Evolutionary conservation across 2,329 filamentous ascomycete species (phyloP).

Genomic region (Exserohilum rostratum): DNA sequence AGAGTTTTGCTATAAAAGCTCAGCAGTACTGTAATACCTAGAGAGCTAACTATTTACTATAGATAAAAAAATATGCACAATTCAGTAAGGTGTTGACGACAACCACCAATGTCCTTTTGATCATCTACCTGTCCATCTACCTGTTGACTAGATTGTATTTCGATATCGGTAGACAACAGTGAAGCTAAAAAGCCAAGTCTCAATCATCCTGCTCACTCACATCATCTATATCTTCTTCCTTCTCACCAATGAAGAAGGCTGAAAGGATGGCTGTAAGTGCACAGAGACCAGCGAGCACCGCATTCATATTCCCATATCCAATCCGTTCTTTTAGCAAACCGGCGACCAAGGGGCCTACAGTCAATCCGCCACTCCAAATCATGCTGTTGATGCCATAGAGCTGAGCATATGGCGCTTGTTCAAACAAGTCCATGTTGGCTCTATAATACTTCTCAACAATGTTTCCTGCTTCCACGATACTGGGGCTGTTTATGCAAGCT

Average conservation of each 20-base stretch:
- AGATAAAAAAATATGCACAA: too few species aligned
- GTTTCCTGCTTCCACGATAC: constrained; percentile 63
- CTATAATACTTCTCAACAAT: constrained; percentile 63
- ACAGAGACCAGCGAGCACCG: constrained; percentile 56
- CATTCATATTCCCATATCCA: constrained; percentile 65
- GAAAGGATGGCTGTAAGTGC: constrained; percentile 52
- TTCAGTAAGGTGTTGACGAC: background rate
- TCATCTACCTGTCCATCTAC: background rate
- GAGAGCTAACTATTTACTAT: too few species aligned
- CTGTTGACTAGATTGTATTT: background rate
- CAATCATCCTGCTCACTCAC: background rate
- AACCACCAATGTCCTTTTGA: background rate
- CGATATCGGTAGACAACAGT: too few species aligned
- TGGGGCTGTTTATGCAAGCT: constrained; percentile 60
- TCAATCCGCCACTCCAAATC: constrained; percentile 65
- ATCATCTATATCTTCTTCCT: background rate
- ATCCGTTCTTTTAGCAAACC: constrained; percentile 58
- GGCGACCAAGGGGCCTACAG: constrained; percentile 64
- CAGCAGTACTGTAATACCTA: too few species aligned
- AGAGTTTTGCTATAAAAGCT: too few species aligned
- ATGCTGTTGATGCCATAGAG: constrained; percentile 70
- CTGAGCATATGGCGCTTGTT: constrained; percentile 67
- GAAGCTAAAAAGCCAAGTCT: background rate
- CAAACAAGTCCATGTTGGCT: constrained; percentile 61
- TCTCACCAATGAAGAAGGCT: constrained; percentile 53